phyloP scores from a whole-genome alignment of 2,329 filamentous ascomycete species.

The Immersiporthe knoxdaviesiana region DNA sequence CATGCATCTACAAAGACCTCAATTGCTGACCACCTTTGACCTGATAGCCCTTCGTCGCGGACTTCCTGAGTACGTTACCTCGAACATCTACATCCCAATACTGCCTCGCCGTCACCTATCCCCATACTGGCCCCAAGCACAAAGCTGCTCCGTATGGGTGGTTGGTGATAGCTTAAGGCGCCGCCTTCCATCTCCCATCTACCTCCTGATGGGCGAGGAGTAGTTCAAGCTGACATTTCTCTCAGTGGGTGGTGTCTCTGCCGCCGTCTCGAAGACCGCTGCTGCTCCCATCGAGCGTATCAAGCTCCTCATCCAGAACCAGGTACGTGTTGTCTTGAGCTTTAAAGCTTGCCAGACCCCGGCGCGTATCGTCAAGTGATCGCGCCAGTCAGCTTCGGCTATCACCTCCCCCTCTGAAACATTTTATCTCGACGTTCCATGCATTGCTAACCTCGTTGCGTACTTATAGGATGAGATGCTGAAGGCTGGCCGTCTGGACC shows the following conservation, averaged over 20 bases:
- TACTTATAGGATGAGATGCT: conserved; percentile 94
- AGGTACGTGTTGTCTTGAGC: conserved; percentile 70
- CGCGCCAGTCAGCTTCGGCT: background rate
- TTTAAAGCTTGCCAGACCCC: background rate
- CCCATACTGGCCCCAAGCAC: conserved; percentile 4
- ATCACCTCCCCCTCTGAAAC: background rate
- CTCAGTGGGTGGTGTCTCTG: conserved; percentile 98
- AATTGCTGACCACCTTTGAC: conserved; percentile 28
- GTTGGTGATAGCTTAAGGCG: conserved; percentile 1
- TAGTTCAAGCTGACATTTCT: conserved; percentile 34
- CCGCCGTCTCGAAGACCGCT: conserved; percentile 99
- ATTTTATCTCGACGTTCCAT: background rate
- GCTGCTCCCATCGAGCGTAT: conserved; percentile 99
- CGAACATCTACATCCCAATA: conserved; percentile 1
- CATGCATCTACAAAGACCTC: conserved; percentile 8
- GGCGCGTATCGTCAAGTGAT: background rate
- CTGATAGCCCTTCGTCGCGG: conserved; percentile 84
- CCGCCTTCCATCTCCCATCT: background rate
- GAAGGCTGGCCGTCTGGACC: conserved; percentile 96
- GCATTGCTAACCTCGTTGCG: conserved; percentile 36
- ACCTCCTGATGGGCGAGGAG: background rate
- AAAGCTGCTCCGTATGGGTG: background rate
- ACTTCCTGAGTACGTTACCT: conserved; percentile 92
- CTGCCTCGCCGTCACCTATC: background rate
- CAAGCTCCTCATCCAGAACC: conserved; percentile 99